These are phyloP conservation scores for Lactarius psammicola DNA, from an alignment of 768 basidiomycete genomes.

Conservation along the genomic window DNA sequence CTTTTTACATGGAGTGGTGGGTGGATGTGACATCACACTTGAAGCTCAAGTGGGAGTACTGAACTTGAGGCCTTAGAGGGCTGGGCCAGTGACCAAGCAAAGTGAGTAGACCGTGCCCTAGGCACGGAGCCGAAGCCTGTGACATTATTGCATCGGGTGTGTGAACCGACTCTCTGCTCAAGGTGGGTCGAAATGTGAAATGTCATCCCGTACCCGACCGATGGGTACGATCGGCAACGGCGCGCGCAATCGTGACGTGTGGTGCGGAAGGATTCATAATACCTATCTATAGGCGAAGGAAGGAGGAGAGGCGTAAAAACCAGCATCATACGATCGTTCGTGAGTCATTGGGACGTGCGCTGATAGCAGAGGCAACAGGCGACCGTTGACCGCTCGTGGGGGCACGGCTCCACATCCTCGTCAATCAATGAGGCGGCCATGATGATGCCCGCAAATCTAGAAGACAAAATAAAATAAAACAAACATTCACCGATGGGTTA, in stretches of 20 bases:
- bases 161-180: background rate
- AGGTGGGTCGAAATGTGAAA: background rate
- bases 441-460: too few relatives aligned
- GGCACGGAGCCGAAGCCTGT: background rate
- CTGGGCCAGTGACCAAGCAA: too few relatives aligned
- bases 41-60: too few relatives aligned
- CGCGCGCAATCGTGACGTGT: background rate
- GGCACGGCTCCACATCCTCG: background rate
- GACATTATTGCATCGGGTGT: background rate
- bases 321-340: background rate
- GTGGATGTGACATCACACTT: too few relatives aligned
- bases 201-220: background rate
- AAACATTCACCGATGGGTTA: background rate
- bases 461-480: too few relatives aligned
- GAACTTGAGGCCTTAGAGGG: too few relatives aligned
- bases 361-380: background rate
- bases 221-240: background rate
- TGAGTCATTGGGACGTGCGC: too few relatives aligned
- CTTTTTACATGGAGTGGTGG: too few relatives aligned
- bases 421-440: too few relatives aligned
- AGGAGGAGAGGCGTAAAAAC: background rate
- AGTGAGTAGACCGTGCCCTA: too few relatives aligned
- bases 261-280: background rate
- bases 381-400: background rate
- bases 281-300: background rate